These are phyloP conservation scores for Candida oleophila DNA, from an alignment of 805 yeast species.

Conservation along the genomic window DNA sequence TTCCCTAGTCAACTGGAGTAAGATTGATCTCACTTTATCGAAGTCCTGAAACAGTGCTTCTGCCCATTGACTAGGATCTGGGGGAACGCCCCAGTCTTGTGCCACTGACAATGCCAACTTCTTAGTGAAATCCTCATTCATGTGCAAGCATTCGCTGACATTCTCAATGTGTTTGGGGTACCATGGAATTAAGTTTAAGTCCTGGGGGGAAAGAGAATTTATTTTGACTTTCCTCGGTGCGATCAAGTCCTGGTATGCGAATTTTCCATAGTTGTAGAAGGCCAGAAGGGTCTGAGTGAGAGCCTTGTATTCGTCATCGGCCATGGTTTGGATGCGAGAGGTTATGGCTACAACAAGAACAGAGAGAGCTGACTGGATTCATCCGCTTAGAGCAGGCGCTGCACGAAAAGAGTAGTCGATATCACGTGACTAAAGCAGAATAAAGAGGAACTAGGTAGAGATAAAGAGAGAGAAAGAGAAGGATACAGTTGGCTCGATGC, in stretches of 20 bases:
- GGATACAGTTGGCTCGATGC: too few relatives aligned
- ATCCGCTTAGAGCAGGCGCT: too few relatives aligned
- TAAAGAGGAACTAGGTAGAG: too few relatives aligned
- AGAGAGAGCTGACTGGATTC: too few relatives aligned
- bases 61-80: constrained; percentile 41
- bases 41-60: constrained; percentile 41
- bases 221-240: constrained; percentile 29
- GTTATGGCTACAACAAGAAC: too few relatives aligned
- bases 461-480: too few relatives aligned
- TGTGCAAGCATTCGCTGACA: constrained; percentile 40
- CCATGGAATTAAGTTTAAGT: constrained; percentile 50
- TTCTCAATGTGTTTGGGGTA: constrained; percentile 40
- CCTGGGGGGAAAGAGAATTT: constrained; percentile 34
- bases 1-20: constrained; percentile 60
- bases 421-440: too few relatives aligned
- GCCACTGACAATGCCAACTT: constrained; percentile 45
- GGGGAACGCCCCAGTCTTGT: constrained; percentile 48
- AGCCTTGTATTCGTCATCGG: constrained; percentile 32
- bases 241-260: constrained; percentile 32
- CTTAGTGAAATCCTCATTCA: constrained; percentile 45
- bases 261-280: constrained; percentile 29
- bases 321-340: too few relatives aligned
- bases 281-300: constrained; percentile 37
- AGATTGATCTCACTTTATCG: constrained; percentile 55
- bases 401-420: too few relatives aligned